These are phyloP conservation scores for Neurospora terricola DNA, from an alignment of 495 filamentous ascomycete species.

Conservation along the genomic window DNA sequence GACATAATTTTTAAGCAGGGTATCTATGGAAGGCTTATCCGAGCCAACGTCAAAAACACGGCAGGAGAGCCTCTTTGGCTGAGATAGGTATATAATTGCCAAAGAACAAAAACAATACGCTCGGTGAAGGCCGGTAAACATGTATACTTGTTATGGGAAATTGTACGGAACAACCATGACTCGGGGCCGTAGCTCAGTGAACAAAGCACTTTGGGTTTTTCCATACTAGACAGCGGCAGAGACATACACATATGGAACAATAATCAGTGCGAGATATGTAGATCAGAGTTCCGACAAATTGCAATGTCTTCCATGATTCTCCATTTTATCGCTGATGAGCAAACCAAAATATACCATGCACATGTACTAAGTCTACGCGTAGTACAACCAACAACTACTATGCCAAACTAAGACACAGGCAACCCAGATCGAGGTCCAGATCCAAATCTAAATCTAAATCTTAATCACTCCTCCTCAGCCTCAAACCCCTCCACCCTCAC, in stretches of 20 bases:
- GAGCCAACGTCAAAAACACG: neutral
- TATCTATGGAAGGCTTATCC: too few relatives aligned
- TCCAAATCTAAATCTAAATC: neutral
- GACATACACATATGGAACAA: too few relatives aligned
- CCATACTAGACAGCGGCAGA: too few relatives aligned
- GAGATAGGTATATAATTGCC: too few relatives aligned
- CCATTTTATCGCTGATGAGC: neutral
- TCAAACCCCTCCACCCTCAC: constrained; percentile 2
- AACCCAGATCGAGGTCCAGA: neutral
- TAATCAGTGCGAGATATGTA: neutral
- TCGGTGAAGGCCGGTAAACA: too few relatives aligned
- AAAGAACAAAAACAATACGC: too few relatives aligned
- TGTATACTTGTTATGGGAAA: too few relatives aligned
- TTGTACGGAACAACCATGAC: too few relatives aligned
- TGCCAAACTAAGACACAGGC: neutral
- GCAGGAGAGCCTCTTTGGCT: neutral
- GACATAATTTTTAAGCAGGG: neutral
- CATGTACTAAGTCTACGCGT: neutral
- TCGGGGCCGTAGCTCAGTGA: too few relatives aligned
- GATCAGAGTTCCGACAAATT: neutral
- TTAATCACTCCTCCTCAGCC: constrained; percentile 8
- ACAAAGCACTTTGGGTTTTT: too few relatives aligned
- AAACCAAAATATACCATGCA: neutral
- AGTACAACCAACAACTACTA: neutral
- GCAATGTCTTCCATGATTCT: neutral